phyloP scores from a whole-genome alignment of 2,329 filamentous ascomycete genomes.

The Hypoxylon sp. region DNA sequence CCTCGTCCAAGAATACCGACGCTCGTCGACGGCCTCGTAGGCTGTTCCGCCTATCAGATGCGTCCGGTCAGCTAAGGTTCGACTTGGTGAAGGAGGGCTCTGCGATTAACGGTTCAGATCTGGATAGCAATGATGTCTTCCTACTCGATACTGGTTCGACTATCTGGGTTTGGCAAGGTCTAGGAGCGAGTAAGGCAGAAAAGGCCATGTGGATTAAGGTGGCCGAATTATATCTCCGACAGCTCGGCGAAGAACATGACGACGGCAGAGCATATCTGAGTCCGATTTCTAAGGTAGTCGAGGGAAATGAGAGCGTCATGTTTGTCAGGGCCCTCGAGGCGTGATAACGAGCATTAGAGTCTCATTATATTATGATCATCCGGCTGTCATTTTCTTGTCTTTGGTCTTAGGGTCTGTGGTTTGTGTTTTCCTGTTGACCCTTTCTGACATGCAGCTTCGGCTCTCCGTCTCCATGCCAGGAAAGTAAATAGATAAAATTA shows the following conservation, averaged over 20 bases:
- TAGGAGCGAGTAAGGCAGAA: conserved; percentile 68
- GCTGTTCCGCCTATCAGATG: conserved; percentile 74
- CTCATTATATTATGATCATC: not conserved
- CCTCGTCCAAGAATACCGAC: conserved; percentile 38
- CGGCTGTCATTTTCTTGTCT: too few species aligned
- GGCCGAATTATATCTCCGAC: conserved; percentile 67
- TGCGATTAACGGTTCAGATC: conserved; percentile 59
- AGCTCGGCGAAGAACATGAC: conserved; percentile 53
- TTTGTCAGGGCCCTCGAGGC: conserved; percentile 63
- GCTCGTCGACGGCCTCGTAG: conserved; percentile 53
- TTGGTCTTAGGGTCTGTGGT: too few species aligned
- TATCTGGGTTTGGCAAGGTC: conserved; percentile 77
- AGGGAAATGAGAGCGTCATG: conserved; percentile 66
- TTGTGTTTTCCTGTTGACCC: too few species aligned
- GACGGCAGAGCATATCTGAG: conserved; percentile 57
- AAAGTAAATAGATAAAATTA: too few species aligned
- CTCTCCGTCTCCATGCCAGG: too few species aligned
- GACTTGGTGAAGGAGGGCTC: conserved; percentile 68
- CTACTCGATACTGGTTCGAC: conserved; percentile 68
- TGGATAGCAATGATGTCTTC: conserved; percentile 72
- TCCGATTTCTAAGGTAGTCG: conserved; percentile 68
- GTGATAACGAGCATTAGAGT: conserved; percentile 1
- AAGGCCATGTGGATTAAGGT: conserved; percentile 71
- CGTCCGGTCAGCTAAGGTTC: conserved; percentile 68
- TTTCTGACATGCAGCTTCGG: too few species aligned